Base-by-base conservation (phyloP, 1,139 yeast genomes). In the Candida neerlandica region DNA sequence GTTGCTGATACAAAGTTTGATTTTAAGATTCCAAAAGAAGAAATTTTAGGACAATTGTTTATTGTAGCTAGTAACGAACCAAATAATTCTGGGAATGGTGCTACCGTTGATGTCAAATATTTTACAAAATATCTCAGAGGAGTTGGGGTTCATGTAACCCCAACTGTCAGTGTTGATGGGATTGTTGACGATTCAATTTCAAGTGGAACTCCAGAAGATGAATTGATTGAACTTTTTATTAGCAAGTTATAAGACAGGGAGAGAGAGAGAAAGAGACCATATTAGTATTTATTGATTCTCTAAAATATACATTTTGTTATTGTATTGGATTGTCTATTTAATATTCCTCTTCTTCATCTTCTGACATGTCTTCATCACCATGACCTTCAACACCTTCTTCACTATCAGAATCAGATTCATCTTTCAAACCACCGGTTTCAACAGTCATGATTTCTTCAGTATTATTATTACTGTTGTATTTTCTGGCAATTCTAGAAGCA, bases 101-200 rank as follows among this genome's bases (percentile, higher is more conserved):
- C 86, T 19, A 73, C 80, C 4, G 71, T 64, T 29, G 96, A 89
- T 60, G 62, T 87, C 54, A 90, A 89, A 68, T 86, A 85, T 60
- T 89, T 88, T 62, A 80, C 91, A 30, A 78, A 83, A 61, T 82
- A 82, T 61, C 84, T 84, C 47, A 80, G 97, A 62, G 89, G 89
- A 51, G 82, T 84, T 41, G 90, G 95, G 34, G 81, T 88, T 41
- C 96, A 90, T 63, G 84, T 87, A 26, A 87, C 95, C 1, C 97
- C 97, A n/a, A 84, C 96, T 1, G 86, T 89, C 14, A 69, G 81
- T 30, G 70, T 90, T 45, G 81, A 89, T 62, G 96, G 96, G 1
- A 78, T 87, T 46, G 74, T 67, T 18, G 69, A 67, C 50, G 67
- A 64, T 48, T 50, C 66, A 5, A 61, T 76, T 37, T 73, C 77